These are phyloP conservation scores for Lentinula edodes DNA, from an alignment of 768 basidiomycete species.

Conservation along the genomic window DNA sequence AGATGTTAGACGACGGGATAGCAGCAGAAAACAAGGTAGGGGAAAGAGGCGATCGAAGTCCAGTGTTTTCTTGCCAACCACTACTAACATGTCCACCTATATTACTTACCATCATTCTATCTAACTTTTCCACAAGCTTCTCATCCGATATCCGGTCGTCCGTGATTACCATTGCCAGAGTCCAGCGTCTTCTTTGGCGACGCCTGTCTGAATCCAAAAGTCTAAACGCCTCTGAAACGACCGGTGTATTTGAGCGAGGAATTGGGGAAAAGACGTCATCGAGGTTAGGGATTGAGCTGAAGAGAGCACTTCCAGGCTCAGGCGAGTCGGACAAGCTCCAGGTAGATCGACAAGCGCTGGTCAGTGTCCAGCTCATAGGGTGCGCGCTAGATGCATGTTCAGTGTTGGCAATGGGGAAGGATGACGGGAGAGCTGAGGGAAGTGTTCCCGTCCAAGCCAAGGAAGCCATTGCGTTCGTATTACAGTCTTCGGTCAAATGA, in stretches of 20 bases:
- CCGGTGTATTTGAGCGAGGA: not conserved
- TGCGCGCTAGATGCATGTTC: not conserved
- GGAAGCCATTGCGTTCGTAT: slow-evolving; percentile 24
- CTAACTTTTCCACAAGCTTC: slow-evolving; percentile 27
- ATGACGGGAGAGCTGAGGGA: not conserved
- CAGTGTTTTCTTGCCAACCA: not conserved
- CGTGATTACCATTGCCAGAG: slow-evolving; percentile 29
- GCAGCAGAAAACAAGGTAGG: not conserved
- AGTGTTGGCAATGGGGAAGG: not conserved
- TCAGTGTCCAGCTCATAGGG: not conserved
- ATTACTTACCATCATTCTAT: slow-evolving; percentile 9
- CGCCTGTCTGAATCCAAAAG: not conserved
- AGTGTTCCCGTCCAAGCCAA: slow-evolving; percentile 24
- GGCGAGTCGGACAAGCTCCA: not conserved
- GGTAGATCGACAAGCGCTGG: slow-evolving; percentile 2
- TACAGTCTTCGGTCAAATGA: not conserved
- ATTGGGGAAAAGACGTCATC: not conserved
- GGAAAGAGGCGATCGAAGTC: not conserved
- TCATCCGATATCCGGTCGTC: slow-evolving; percentile 36
- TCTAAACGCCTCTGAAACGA: not conserved
- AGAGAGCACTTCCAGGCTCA: not conserved
- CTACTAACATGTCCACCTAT: not conserved
- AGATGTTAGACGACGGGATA: not conserved
- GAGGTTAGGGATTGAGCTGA: not conserved
- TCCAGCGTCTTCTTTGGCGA: slow-evolving; percentile 13